Base-by-base conservation (phyloP, 257 asterid genomes). In the Fraxinus cuspidata region DNA sequence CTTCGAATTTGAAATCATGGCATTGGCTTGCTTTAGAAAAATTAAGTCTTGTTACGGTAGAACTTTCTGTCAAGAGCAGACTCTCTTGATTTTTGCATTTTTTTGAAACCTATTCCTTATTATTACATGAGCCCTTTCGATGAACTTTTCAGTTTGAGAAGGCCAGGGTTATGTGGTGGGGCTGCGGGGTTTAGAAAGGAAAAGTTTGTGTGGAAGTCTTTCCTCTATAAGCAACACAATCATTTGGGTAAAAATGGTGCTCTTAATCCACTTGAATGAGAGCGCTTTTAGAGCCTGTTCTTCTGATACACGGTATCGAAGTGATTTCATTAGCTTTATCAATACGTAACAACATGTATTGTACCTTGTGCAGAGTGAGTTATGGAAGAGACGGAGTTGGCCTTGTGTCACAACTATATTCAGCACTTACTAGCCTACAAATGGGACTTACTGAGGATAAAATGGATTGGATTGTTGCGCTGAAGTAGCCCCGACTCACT, bases 391-490 rank as follows among this genome's bases (percentile, higher is more conserved):
- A 88, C 32, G 98, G 94, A 44, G 92, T 93, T 32, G 98, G 99
- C 3, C 87, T 85, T 0, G 96, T 95, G 72, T 89, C 99, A 7
- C 94, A 89, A 74, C 89, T 95, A 37, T 93, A 95, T 79, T 89
- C 99, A 18, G 85, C 96, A 15, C 90, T 95, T 31, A 95, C 98
- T 35, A 86, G 90, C 85, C 90, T 95, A 67, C 99, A 95, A 72
- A 92, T 90, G 97, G 99, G 99, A 82, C 87, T 92, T 21, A 68
- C 90, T 21, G 93, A 88, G 81, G 96, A 95, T 79, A 85, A 87
- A 78, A 86, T 92, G 98, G 87, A 87, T 44, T 95, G 98, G 99
- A 83, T 82, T 19, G 77, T 88, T 60, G 92, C 84, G 86, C 90
- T 94, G 32, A 91, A 92, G 83, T 90, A 91, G 83, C 64, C 69